Conservation (phyloP, 2,329 filamentous ascomycete genomes). For the Pseudogymnoascus sp. region DNA sequence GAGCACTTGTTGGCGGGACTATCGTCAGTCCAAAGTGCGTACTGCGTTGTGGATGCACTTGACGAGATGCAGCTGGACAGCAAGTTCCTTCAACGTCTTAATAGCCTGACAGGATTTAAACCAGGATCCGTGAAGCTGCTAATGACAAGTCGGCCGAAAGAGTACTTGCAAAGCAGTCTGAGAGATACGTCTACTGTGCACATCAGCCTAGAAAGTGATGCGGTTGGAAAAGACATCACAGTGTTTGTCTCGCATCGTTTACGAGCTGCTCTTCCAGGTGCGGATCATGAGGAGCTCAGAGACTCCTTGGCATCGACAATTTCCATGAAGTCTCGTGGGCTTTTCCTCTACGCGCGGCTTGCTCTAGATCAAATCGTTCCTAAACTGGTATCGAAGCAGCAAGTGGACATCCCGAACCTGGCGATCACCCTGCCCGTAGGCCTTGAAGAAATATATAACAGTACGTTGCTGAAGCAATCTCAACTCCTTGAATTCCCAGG, state of each 20-base stretch:
- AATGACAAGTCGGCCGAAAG: conserved; percentile 21
- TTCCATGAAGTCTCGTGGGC: conserved; percentile 16
- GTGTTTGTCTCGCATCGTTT: conserved; percentile 10
- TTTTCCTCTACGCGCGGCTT: conserved; percentile 22
- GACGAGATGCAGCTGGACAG: conserved; percentile 16
- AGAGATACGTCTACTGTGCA: conserved; percentile 17
- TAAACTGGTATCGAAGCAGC: conserved; percentile 8
- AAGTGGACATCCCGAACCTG: conserved; percentile 11
- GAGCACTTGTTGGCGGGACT: conserved; percentile 23
- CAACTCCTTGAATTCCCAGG: not conserved
- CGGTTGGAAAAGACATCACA: conserved; percentile 19
- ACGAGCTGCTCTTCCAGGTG: conserved; percentile 11
- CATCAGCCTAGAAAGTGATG: conserved; percentile 19
- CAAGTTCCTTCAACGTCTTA: conserved; percentile 13
- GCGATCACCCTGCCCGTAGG: conserved; percentile 17
- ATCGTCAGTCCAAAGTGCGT: conserved; percentile 23
- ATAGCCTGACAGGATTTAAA: conserved; percentile 14
- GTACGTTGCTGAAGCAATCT: conserved; percentile 18
- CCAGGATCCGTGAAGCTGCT: conserved; percentile 17
- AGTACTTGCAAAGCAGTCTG: conserved; percentile 18
- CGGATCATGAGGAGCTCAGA: conserved; percentile 12
- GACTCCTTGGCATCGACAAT: not conserved
- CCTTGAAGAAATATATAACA: conserved; percentile 25
- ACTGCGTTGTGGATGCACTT: conserved; percentile 42
- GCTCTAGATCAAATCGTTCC: conserved; percentile 21